These are phyloP conservation scores for Monosporascus sp. DNA, from an alignment of 2,329 filamentous ascomycete species.

Conservation along the genomic window DNA sequence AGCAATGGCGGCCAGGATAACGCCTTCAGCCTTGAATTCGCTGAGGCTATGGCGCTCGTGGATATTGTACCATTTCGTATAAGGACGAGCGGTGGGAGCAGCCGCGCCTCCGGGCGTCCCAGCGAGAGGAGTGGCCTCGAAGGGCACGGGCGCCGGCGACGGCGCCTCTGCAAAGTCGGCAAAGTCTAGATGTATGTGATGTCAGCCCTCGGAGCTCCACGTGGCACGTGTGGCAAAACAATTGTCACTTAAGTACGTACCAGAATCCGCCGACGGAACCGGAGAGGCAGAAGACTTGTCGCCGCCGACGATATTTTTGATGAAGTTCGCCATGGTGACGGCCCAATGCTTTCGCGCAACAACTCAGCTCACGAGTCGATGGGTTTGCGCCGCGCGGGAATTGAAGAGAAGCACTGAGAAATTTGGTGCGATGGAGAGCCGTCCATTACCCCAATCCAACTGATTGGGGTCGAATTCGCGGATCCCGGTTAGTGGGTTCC, in stretches of 20 bases:
- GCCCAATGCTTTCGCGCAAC: slow-evolving; percentile 10
- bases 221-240: neutral
- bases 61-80: slow-evolving; percentile 94
- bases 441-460: neutral
- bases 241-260: slow-evolving; percentile 40
- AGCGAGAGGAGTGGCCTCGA: slow-evolving; percentile 41
- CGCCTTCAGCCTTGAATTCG: slow-evolving; percentile 85
- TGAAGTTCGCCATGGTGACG: slow-evolving; percentile 50
- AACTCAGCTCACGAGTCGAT: slow-evolving; percentile 13
- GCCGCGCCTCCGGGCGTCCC: slow-evolving; percentile 40
- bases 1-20: slow-evolving; percentile 71
- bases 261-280: slow-evolving; percentile 53
- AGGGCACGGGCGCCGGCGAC: slow-evolving; percentile 53
- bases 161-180: slow-evolving; percentile 85
- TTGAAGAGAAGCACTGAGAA: neutral
- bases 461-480: neutral
- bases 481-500: neutral
- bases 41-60: slow-evolving; percentile 81
- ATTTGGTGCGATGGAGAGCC: neutral
- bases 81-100: slow-evolving; percentile 54
- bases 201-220: slow-evolving; percentile 16
- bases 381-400: slow-evolving; percentile 2
- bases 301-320: slow-evolving; percentile 67
- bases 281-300: slow-evolving; percentile 54
- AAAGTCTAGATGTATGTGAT: slow-evolving; percentile 60